Evolutionary conservation across 441 rosid genomes (phyloP), one percentile per base, ranked within the genome.

Genomic region (Populus trichocarpa): DNA sequence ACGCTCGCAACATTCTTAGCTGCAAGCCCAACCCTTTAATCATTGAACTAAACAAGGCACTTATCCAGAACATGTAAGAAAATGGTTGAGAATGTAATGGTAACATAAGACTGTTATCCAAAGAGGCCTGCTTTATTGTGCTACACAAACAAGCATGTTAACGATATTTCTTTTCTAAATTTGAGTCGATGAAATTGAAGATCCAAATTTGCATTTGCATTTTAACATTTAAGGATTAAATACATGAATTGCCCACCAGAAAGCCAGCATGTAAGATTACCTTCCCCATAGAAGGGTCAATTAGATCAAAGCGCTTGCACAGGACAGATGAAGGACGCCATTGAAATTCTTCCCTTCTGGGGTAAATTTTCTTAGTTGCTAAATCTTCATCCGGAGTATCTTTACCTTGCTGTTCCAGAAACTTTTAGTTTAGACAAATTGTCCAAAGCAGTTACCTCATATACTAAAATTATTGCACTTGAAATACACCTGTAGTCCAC

Each of bases 251-350:
- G n/a, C 67, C 2, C 68, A 20, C 8, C 1, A 57, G 22, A 72
- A 71, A 72, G 63, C 74, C 30, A 67, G 72, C 77, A 30, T 16
- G 38, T 14, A 25, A 23, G 53, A 70, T 38, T 88, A 96, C 99
- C 99, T 96, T 93, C 46, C 99, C 99, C 91, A 93, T 87, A 83
- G 71, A 92, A 65, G 99, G 98, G 86, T 96, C 99, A 86, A 91
- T 83, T 59, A 96, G 92, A 83, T 96, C 99, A 85, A 96, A 96
- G 76, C 98, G 97, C 85, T 94, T 96, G 97, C 99, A 96, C 75
- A 96, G 77, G 80, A 96, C 82, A 68, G 93, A 83, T 30, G 91
- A 84, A 85, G 99, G 99, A 77, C 92, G 96, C 99, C 98, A 96
- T 70, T 87, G 94, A 82, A 92, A 93, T 91, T 94, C 98, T 84